Evolutionary conservation across 192 early-diverging fungal species (phyloP).

Genomic region (Endogone sp.): DNA sequence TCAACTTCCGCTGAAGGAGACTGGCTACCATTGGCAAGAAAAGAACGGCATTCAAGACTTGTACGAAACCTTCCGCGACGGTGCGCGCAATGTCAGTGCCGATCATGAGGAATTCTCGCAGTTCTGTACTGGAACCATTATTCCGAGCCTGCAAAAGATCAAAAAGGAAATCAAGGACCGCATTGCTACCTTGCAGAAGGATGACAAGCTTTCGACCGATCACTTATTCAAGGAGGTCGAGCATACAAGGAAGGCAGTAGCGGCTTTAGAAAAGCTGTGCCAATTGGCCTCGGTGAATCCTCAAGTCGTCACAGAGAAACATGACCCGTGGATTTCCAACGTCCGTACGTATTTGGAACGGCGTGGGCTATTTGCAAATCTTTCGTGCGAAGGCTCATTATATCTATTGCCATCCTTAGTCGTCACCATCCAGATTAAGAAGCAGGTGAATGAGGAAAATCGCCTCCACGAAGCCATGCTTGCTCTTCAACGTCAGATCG

Average conservation of each 20-base stretch:
- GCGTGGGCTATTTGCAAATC: too few species aligned
- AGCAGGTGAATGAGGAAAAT: slow-evolving; percentile 34
- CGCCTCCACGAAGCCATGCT: slow-evolving; percentile 24
- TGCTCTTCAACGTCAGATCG: slow-evolving; percentile 18
- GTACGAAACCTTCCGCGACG: slow-evolving; percentile 26
- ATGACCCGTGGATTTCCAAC: slow-evolving; percentile 33
- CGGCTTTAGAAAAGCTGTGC: slow-evolving; percentile 27
- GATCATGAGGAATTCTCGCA: slow-evolving; percentile 30
- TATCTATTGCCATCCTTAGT: slow-evolving; percentile 6
- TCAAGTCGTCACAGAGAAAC: neutral
- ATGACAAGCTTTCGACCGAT: slow-evolving; percentile 26
- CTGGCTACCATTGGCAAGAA: slow-evolving; percentile 26
- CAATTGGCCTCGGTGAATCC: neutral
- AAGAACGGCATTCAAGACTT: slow-evolving; percentile 33
- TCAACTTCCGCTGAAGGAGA: slow-evolving; percentile 28
- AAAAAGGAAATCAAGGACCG: slow-evolving; percentile 40
- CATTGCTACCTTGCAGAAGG: slow-evolving; percentile 30
- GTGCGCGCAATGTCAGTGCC: slow-evolving; percentile 27
- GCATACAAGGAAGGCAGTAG: slow-evolving; percentile 32
- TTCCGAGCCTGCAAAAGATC: slow-evolving; percentile 27
- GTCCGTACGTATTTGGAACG: slow-evolving; percentile 16
- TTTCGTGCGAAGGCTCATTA: neutral
- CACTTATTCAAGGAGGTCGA: slow-evolving; percentile 38
- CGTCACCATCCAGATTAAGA: slow-evolving; percentile 25
- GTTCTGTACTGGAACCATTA: slow-evolving; percentile 27